Percentiles rank a stretch among this genome's conserved stretches.
phyloP scores from a whole-genome alignment of 306 rosid genomes.

The Corylus heterophylla region DNA sequence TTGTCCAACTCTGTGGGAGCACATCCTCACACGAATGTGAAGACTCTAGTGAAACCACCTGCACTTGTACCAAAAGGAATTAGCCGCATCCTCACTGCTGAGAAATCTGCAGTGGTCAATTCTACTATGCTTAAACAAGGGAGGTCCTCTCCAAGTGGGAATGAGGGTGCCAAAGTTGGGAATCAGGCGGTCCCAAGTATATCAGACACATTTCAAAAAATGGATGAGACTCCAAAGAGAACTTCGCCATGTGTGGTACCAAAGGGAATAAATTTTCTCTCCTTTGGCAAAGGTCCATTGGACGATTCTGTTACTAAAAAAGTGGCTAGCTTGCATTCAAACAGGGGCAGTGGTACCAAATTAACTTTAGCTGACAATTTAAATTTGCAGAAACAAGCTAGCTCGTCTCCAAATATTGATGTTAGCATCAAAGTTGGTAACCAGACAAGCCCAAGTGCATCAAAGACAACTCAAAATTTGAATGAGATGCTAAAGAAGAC shows the following conservation, averaged over 20 bases:
- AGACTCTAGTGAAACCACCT: constrained; percentile 31
- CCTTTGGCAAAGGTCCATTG: constrained; percentile 55
- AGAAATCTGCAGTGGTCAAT: constrained; percentile 31
- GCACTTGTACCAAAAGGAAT: constrained; percentile 50
- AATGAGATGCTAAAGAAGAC: constrained; percentile 27
- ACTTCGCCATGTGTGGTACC: constrained; percentile 41
- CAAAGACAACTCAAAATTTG: constrained; percentile 30
- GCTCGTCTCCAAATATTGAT: constrained; percentile 24
- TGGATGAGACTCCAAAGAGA: constrained; percentile 31
- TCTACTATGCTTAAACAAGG: constrained; percentile 36
- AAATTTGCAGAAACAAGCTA: constrained; percentile 20
- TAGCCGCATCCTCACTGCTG: constrained; percentile 49
- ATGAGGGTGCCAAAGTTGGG: constrained; percentile 31
- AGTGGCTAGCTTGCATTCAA: constrained; percentile 30
- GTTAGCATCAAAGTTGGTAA: constrained; percentile 22
- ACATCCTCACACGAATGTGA: constrained; percentile 24
- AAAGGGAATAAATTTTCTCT: constrained; percentile 66
- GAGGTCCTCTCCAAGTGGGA: constrained; percentile 29
- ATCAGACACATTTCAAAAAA: constrained; percentile 26
- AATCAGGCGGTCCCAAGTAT: constrained; percentile 23
- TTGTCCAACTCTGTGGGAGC: constrained; percentile 30
- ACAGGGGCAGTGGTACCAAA: constrained; percentile 26
- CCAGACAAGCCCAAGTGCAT: constrained; percentile 26
- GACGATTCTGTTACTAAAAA: constrained; percentile 36
- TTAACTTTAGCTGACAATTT: constrained; percentile 19